Base-by-base conservation (phyloP, 768 basidiomycete genomes). In the Rubroboletus pulcherrimus region DNA sequence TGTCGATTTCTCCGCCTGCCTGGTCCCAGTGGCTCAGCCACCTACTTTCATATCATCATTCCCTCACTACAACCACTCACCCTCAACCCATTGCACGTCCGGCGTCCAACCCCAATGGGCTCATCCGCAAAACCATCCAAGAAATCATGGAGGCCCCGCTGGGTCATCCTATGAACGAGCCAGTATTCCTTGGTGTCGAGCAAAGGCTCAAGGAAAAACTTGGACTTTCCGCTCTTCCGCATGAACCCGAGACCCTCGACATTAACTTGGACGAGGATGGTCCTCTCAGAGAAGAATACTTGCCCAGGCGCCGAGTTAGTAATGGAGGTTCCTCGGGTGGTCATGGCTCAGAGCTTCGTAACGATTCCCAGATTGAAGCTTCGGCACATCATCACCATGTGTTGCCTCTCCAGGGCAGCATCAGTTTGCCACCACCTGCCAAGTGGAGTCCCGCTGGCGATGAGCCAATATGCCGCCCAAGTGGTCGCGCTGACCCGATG, bases 191-290 rank as follows among this genome's bases (percentile, higher is more conserved):
- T 37, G 85, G 87, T 17, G 64, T 90, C 33, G 88, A 89, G 48
- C 84, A 86, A 52, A 78, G 85, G 51, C 78, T 78, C 57, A 75
- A 73, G 57, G 82, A 84, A 55, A 78, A 75, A 43, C 54, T 76
- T 19, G 81, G 81, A 51, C 75, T 75, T 58, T 73, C 80, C 53
- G 65, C 73, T 46, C 70, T 71, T 19, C 63, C 68, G 62, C 69
- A 63, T 12, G 71, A 77, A 49, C n/a, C 49, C 0, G 84, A 86
- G 55, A 75, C 78, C 4, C 68, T 83, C 39, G 89, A 91, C 63
- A 88, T 92, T 50, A 85, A 92, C 71, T 75, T 92, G 41, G 90
- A 92, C 61, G 86, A 89, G 67, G 89, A 91, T 64, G 90, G 90
- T 2, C 90, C 90, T 34, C 76, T 92, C 48, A 76, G 89, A 48